A percentile compares a stretch with the other conserved stretches of the same genome.
Conservation (phyloP, 148 eudicot species). For the Rhododendron molle region DNA sequence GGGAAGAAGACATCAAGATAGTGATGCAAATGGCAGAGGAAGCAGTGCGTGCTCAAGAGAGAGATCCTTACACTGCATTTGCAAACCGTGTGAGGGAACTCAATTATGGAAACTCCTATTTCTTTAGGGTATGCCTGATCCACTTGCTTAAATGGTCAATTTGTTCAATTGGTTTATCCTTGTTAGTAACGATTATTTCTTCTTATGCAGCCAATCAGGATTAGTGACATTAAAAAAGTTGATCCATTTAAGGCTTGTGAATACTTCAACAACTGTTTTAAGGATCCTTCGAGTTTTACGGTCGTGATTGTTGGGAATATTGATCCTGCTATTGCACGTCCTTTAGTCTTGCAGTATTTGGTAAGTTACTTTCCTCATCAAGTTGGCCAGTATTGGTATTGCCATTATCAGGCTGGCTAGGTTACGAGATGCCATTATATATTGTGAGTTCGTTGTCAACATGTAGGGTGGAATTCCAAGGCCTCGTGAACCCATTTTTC, state of each 20-base stretch:
- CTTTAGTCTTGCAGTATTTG: slow-evolving; percentile 68
- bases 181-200: slow-evolving; percentile 8
- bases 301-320: slow-evolving; percentile 77
- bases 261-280: slow-evolving; percentile 64
- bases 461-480: slow-evolving; percentile 84
- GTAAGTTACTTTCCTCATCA: slow-evolving; percentile 30
- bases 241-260: slow-evolving; percentile 79
- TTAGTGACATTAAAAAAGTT: slow-evolving; percentile 53
- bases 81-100: slow-evolving; percentile 83
- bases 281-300: slow-evolving; percentile 79
- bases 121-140: slow-evolving; percentile 54
- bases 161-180: neutral
- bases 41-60: slow-evolving; percentile 83
- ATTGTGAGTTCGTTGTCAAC: slow-evolving; percentile 1
- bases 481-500: slow-evolving; percentile 52
- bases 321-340: slow-evolving; percentile 56
- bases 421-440: neutral
- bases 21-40: slow-evolving; percentile 98
- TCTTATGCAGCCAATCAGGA: slow-evolving; percentile 60
- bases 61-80: slow-evolving; percentile 92
- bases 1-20: slow-evolving; percentile 76
- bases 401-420: neutral
- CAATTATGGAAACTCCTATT: slow-evolving; percentile 83
- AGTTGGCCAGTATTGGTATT: slow-evolving; percentile 34
- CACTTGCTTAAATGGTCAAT: neutral